Percentiles rank a stretch among this genome's conserved stretches.
phyloP scores from a whole-genome alignment of 495 filamentous ascomycete species.

The Pyronema domesticum region DNA sequence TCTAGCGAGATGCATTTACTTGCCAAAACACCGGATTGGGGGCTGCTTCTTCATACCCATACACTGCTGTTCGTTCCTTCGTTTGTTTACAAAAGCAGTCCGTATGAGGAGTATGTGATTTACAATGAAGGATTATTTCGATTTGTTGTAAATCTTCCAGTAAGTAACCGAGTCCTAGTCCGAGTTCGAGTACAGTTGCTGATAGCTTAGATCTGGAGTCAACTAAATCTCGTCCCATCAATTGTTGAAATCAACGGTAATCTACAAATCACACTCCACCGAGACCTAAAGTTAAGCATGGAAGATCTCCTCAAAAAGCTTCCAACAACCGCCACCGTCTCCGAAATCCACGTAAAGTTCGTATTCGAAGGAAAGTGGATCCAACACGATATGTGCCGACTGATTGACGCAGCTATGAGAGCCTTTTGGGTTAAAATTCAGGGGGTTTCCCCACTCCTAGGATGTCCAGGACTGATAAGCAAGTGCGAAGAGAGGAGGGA shows the following conservation, averaged over 20 bases:
- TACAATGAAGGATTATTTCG: neutral
- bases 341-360: neutral
- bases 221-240: neutral
- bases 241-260: neutral
- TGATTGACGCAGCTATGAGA: conserved; percentile 1
- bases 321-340: neutral
- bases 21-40: too few species aligned
- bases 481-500: neutral
- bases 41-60: too few species aligned
- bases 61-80: neutral
- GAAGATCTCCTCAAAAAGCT: neutral
- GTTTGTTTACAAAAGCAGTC: neutral
- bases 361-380: neutral
- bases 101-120: neutral
- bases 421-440: conserved; percentile 1
- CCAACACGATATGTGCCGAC: neutral
- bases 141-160: neutral
- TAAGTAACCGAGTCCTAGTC: neutral
- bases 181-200: neutral
- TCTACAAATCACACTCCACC: neutral
- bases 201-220: neutral
- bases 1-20: too few species aligned
- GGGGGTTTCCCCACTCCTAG: neutral
- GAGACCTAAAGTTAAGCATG: neutral
- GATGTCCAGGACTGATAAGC: neutral